Evolutionary conservation across 441 rosid species (phyloP).

Genomic region (Dalechampia spathulata): DNA sequence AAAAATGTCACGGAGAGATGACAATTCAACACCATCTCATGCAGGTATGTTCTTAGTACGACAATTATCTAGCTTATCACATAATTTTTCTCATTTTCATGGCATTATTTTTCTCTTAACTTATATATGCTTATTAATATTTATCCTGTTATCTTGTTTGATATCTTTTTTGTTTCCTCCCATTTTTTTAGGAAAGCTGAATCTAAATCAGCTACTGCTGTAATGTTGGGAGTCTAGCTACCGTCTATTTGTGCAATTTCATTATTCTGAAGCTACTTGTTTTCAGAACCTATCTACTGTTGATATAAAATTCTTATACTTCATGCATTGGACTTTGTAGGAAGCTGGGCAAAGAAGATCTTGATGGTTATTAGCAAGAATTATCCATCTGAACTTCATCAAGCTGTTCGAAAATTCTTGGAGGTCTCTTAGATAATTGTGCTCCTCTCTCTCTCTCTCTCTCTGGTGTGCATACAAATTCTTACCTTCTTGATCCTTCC

Average conservation of each 20-base stretch:
- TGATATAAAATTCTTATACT: background rate
- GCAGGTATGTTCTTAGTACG: constrained; percentile 40
- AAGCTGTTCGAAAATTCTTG: constrained; percentile 52
- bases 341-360: constrained; percentile 67
- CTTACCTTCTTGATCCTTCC: constrained; percentile 10
- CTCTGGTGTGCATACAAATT: background rate
- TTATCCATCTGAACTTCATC: constrained; percentile 65
- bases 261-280: background rate
- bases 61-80: background rate
- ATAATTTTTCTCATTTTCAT: background rate
- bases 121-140: background rate
- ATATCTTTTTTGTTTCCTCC: background rate
- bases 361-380: constrained; percentile 54
- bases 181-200: background rate
- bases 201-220: background rate
- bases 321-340: constrained; percentile 28
- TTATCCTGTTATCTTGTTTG: background rate
- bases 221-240: background rate
- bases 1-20: constrained; percentile 47
- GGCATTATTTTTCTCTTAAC: background rate
- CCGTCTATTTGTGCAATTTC: background rate
- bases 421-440: constrained; percentile 39
- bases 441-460: constrained; percentile 3
- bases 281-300: background rate
- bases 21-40: constrained; percentile 34